Percentiles rank a stretch among this genome's conserved stretches.
Conservation (phyloP, 2,329 filamentous ascomycete species). For the Septoria petroselini region DNA sequence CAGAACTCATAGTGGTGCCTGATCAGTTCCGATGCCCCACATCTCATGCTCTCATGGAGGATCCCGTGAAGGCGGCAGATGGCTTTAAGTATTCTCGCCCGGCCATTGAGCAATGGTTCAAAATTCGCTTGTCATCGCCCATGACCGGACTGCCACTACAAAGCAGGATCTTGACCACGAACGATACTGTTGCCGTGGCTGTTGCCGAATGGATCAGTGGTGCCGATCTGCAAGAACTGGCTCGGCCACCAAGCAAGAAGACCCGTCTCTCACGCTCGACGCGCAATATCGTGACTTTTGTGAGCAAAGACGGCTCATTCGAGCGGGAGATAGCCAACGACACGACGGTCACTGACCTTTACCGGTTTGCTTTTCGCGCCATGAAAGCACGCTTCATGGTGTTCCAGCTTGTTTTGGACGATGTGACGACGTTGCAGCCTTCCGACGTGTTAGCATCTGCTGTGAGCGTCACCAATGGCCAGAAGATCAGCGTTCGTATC, state of each 20-base stretch:
- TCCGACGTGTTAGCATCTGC: not conserved
- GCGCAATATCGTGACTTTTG: constrained; percentile 15
- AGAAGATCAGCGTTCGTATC: constrained; percentile 19
- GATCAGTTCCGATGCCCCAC: constrained; percentile 36
- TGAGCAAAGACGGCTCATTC: constrained; percentile 23
- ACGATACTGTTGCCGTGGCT: constrained; percentile 27
- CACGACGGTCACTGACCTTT: constrained; percentile 26
- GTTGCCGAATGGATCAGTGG: constrained; percentile 30
- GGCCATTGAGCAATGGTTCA: constrained; percentile 39
- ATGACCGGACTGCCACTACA: constrained; percentile 33
- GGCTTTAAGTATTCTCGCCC: constrained; percentile 38
- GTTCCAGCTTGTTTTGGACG: constrained; percentile 30
- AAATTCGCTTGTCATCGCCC: constrained; percentile 33
- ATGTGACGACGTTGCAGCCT: not conserved
- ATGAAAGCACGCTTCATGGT: constrained; percentile 28
- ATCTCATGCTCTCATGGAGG: constrained; percentile 35
- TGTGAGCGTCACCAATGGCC: constrained; percentile 9
- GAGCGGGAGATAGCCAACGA: constrained; percentile 7
- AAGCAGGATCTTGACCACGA: constrained; percentile 26
- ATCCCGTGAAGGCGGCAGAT: constrained; percentile 38
- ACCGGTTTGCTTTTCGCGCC: constrained; percentile 33
- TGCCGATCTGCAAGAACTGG: constrained; percentile 3
- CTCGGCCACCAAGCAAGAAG: constrained; percentile 8
- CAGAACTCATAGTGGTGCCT: constrained; percentile 25
- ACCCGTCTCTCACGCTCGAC: not conserved